These are phyloP conservation scores for Arthroderma sp. DNA, from an alignment of 2,329 filamentous ascomycete species.

Conservation along the genomic window DNA sequence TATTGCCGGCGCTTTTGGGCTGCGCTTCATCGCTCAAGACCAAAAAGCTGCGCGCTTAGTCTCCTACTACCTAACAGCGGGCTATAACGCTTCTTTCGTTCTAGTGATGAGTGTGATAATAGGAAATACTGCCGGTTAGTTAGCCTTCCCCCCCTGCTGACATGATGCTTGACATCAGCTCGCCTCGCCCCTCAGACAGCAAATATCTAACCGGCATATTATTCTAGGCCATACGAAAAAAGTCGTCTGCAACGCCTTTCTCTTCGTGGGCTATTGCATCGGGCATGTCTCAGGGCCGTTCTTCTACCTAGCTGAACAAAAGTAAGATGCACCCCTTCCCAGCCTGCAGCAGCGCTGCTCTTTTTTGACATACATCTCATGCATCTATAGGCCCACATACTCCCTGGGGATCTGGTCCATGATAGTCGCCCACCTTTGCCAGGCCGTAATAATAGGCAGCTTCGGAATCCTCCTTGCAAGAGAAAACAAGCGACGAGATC, in stretches of 20 bases:
- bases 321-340: slow-evolving; percentile 13
- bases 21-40: slow-evolving; percentile 40
- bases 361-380: neutral
- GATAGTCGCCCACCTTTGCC: slow-evolving; percentile 42
- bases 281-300: slow-evolving; percentile 52
- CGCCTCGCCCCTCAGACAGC: neutral
- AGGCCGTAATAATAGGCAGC: slow-evolving; percentile 33
- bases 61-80: slow-evolving; percentile 41
- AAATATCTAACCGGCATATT: slow-evolving; percentile 9
- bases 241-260: slow-evolving; percentile 48
- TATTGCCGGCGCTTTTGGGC: slow-evolving; percentile 45
- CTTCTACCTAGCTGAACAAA: slow-evolving; percentile 46
- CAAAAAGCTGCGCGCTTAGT: slow-evolving; percentile 40
- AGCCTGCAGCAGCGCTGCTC: neutral
- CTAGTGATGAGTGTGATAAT: slow-evolving; percentile 36
- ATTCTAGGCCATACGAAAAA: slow-evolving; percentile 46
- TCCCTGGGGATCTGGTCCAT: slow-evolving; percentile 43
- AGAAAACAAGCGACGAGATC: slow-evolving; percentile 39
- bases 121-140: slow-evolving; percentile 31
- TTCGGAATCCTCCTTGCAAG: slow-evolving; percentile 36
- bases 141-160: neutral
- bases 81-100: slow-evolving; percentile 43
- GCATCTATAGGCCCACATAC: slow-evolving; percentile 30
- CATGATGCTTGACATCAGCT: slow-evolving; percentile 14
- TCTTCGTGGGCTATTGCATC: slow-evolving; percentile 47